These are phyloP conservation scores for Arthrobotrys megalospora DNA, from an alignment of 2,329 filamentous ascomycete genomes.

Conservation along the genomic window DNA sequence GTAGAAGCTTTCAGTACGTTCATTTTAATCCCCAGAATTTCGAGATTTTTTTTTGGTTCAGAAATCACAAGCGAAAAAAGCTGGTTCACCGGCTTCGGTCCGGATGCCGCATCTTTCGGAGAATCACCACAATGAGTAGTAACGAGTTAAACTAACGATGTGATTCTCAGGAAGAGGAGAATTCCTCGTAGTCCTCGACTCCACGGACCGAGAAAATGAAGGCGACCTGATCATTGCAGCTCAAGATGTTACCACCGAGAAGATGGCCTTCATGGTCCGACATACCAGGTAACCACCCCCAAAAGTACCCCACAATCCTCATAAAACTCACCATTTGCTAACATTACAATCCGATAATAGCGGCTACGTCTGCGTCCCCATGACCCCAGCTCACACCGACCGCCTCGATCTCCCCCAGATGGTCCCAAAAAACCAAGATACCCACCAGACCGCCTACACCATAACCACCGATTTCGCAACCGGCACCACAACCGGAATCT, in stretches of 20 bases:
- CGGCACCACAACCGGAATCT: constrained; percentile 86
- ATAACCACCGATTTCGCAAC: constrained; percentile 86
- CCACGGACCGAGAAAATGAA: constrained; percentile 93
- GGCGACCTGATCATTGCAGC: constrained; percentile 97
- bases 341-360: constrained; percentile 65
- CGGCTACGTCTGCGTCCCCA: constrained; percentile 90
- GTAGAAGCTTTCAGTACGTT: constrained; percentile 58
- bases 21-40: neutral
- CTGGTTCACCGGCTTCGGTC: constrained; percentile 2
- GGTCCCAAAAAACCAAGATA: constrained; percentile 82
- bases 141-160: neutral
- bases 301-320: neutral
- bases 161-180: constrained; percentile 73
- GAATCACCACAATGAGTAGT: constrained; percentile 69
- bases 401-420: constrained; percentile 88
- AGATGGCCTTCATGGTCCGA: constrained; percentile 97
- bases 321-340: too few species aligned
- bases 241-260: constrained; percentile 83
- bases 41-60: neutral
- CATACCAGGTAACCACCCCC: constrained; percentile 75
- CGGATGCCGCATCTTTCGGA: constrained; percentile 16
- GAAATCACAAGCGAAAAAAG: constrained; percentile 22
- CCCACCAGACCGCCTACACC: constrained; percentile 92
- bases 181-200: constrained; percentile 96
- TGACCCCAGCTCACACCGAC: constrained; percentile 78